Evolutionary conservation across 192 early-diverging fungal genomes (phyloP), one percentile per base, ranked within the genome.

Genomic region (Backusella westeae): DNA sequence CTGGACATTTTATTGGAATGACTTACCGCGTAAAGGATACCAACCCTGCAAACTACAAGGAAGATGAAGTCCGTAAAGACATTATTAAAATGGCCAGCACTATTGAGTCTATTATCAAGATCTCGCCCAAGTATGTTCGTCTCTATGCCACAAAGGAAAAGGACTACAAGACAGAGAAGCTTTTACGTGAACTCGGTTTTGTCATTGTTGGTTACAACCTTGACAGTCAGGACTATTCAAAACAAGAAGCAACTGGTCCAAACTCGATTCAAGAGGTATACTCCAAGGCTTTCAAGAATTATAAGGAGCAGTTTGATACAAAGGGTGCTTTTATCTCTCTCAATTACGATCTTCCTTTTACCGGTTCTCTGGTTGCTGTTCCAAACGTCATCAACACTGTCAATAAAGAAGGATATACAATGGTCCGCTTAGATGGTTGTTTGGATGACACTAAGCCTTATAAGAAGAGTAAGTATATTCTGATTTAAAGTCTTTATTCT

Each of bases 1-100:
- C 80, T 23, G 86, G 86, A 9, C 86, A 87, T 71, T 80, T 85
- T 36, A 84, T 87, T 69, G 86, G 86, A 26, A 87, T 87, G 86
- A 87, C 82, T 38, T 87, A 87, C 69, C 84, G 86, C 36, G 75
- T 87, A 19, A 76, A 75, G 26, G 82, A 87, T 65, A 83, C 85
- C 34, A 78, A 82, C 21, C 84, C 86, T n/a, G 75, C 79, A 38
- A 17, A 21, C 26, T 79, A 78, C 79, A 76, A 77, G 0, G 82
- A 87, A 15, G 72, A 71, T 36, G 70, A 85, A 44, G 80, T 87
- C 68, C 75, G 80, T 9, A 68, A 78, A 38, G 86, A 87, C 36
- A 85, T 87, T 59, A 82, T 81, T 72, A 85, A 84, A 21, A 77
- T 85, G 34, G 77, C 84, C 2, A 46, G 23, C 36, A 81, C 75